Evolutionary conservation across 2,329 filamentous ascomycete genomes (phyloP).

Genomic region (Chlorencoelia australis): DNA sequence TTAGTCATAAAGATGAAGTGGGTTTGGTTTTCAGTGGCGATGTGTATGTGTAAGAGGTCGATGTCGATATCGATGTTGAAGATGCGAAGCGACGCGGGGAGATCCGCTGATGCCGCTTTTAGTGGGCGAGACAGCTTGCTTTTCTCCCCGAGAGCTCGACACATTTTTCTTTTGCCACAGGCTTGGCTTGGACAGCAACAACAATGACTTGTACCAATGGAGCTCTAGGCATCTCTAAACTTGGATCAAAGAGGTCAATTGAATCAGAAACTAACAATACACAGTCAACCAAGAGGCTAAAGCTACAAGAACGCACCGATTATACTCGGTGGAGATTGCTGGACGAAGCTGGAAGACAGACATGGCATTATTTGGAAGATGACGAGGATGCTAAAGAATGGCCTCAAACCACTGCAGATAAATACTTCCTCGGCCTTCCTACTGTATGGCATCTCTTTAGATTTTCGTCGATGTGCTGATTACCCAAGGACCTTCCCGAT

Average conservation of each 20-base stretch:
- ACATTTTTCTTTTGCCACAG: too few species aligned
- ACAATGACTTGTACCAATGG: too few species aligned
- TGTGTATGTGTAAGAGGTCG: too few species aligned
- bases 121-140: too few species aligned
- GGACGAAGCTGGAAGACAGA: slow-evolving; percentile 76
- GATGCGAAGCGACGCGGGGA: too few species aligned
- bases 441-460: slow-evolving; percentile 43
- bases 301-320: slow-evolving; percentile 57
- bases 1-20: too few species aligned
- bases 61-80: too few species aligned
- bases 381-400: slow-evolving; percentile 60
- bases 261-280: slow-evolving; percentile 5
- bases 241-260: slow-evolving; percentile 16
- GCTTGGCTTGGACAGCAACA: too few species aligned
- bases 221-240: slow-evolving; percentile 2
- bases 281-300: slow-evolving; percentile 33
- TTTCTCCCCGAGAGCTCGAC: too few species aligned
- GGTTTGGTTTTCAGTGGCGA: too few species aligned
- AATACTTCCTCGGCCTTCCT: slow-evolving; percentile 72
- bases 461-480: slow-evolving; percentile 10
- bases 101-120: too few species aligned
- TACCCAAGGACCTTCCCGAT: slow-evolving; percentile 56
- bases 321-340: slow-evolving; percentile 72
- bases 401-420: slow-evolving; percentile 85
- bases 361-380: slow-evolving; percentile 84